Base-by-base conservation (phyloP, 306 rosid genomes). In the Delonix regia region DNA sequence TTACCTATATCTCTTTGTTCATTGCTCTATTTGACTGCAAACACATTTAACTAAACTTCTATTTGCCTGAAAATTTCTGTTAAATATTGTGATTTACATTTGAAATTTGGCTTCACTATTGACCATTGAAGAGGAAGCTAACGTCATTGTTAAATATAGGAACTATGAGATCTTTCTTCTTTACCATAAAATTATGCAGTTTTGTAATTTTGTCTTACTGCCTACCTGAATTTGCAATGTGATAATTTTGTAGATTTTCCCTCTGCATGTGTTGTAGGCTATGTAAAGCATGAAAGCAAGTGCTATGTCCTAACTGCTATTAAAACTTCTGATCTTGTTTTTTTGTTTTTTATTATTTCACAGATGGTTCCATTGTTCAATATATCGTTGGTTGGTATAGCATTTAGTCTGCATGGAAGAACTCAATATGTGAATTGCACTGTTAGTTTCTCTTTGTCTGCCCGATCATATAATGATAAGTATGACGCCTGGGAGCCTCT, bases 331-430 rank as follows among this genome's bases (percentile, higher is more conserved):
- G 73, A 82, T 22, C 28, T 38, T 19, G 39, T 38, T 72, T 79
- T 47, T 66, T 9, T 79, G 7, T 25, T 66, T 68, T 51, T 84
- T 64, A 76, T 48, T 65, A 82, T 59, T 76, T 64, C 72, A 71
- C 97, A 95, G 99, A 95, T 91, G 99, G 99, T 95, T 87, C 99
- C 99, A 47, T 83, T 95, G 93, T 95, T 91, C 87, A 95, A 95
- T 87, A 73, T 91, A 68, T 95, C 98, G 67, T 79, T 90, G 71
- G 86, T 84, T 83, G 98, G 96, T 77, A 78, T 95, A 72, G 86
- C 88, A 72, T 88, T 88, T 80, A 85, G 87, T 55, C 82, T 91
- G 60, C 98, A 90, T 70, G 97, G 96, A 88, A 86, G 96, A 83
- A 86, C 84, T 25, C 93, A 88, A 77, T 88, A 87, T 77, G 44